A percentile compares a stretch with the other conserved stretches of the same genome.
Evolutionary conservation across 2,329 filamentous ascomycete species (phyloP).

Genomic region (Fusarium goolgardi): DNA sequence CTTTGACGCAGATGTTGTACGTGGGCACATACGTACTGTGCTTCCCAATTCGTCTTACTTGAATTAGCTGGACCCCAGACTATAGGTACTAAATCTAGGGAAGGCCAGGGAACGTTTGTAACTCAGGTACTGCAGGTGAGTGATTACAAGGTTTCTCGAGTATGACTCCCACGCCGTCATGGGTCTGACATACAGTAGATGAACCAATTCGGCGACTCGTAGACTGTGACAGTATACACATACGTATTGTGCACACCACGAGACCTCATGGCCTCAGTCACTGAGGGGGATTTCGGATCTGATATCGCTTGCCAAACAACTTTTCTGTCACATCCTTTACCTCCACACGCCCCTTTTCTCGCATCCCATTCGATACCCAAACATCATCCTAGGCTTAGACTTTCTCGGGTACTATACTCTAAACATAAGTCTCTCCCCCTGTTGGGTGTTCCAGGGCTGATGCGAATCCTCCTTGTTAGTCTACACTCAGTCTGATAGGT

Average conservation of each 20-base stretch:
- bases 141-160: slow-evolving; percentile 28
- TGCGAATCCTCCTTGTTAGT: slow-evolving; percentile 22
- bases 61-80: slow-evolving; percentile 4
- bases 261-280: slow-evolving; percentile 30
- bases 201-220: not conserved
- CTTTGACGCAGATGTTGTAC: slow-evolving; percentile 41
- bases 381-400: slow-evolving; percentile 8
- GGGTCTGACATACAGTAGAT: slow-evolving; percentile 23
- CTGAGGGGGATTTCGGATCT: slow-evolving; percentile 23
- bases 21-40: slow-evolving; percentile 39
- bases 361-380: slow-evolving; percentile 7
- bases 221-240: slow-evolving; percentile 2
- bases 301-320: slow-evolving; percentile 29
- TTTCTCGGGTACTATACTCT: not conserved
- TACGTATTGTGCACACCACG: slow-evolving; percentile 20
- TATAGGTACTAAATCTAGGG: not conserved
- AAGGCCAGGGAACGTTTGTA: slow-evolving; percentile 29
- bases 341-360: slow-evolving; percentile 8
- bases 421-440: slow-evolving; percentile 8
- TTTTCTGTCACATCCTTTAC: slow-evolving; percentile 15
- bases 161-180: slow-evolving; percentile 41
- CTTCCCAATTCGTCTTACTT: slow-evolving; percentile 12
- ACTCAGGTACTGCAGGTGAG: slow-evolving; percentile 13
- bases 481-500: no score
- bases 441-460: slow-evolving; percentile 19